Evolutionary conservation across 805 yeast genomes (phyloP).

Genomic region (Metschnikowia lachancei): DNA sequence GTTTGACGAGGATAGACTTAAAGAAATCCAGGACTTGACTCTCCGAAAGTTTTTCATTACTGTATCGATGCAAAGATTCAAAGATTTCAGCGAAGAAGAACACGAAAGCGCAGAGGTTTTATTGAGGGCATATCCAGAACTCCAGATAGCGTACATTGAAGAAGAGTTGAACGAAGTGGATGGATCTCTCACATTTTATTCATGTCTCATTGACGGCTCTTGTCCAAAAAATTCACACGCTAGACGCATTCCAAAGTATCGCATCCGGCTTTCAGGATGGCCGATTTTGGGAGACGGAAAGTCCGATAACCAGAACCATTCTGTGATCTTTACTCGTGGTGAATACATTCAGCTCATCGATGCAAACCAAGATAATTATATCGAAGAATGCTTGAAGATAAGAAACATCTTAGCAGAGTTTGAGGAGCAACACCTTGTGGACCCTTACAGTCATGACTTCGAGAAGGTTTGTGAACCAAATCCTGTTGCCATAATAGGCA

Average conservation of each 20-base stretch:
- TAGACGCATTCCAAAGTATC: constrained; percentile 63
- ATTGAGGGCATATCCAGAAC: constrained; percentile 78
- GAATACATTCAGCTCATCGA: constrained; percentile 81
- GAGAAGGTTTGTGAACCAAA: constrained; percentile 26
- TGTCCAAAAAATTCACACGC: constrained; percentile 59
- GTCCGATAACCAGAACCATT: constrained; percentile 83
- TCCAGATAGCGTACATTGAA: constrained; percentile 89
- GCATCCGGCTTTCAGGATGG: constrained; percentile 76
- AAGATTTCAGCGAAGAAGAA: constrained; percentile 70
- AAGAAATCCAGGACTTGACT: constrained; percentile 53
- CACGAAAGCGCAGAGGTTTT: constrained; percentile 77
- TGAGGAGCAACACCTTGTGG: constrained; percentile 52
- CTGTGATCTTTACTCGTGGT: constrained; percentile 77
- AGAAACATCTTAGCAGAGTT: constrained; percentile 80
- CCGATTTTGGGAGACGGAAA: constrained; percentile 88
- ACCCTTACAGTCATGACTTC: constrained; percentile 15
- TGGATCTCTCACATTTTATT: constrained; percentile 61
- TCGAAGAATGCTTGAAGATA: constrained; percentile 81
- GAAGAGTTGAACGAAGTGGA: constrained; percentile 77
- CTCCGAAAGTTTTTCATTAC: constrained; percentile 77
- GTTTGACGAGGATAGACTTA: constrained; percentile 10
- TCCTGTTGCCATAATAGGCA: constrained; percentile 74
- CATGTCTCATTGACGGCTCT: constrained; percentile 78
- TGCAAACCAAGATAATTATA: constrained; percentile 83
- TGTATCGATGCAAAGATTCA: constrained; percentile 83